Percentiles rank a stretch among this genome's conserved stretches.
Evolutionary conservation across 352 stramenopile species (phyloP).

Genomic region (Pythium rishiriense): DNA sequence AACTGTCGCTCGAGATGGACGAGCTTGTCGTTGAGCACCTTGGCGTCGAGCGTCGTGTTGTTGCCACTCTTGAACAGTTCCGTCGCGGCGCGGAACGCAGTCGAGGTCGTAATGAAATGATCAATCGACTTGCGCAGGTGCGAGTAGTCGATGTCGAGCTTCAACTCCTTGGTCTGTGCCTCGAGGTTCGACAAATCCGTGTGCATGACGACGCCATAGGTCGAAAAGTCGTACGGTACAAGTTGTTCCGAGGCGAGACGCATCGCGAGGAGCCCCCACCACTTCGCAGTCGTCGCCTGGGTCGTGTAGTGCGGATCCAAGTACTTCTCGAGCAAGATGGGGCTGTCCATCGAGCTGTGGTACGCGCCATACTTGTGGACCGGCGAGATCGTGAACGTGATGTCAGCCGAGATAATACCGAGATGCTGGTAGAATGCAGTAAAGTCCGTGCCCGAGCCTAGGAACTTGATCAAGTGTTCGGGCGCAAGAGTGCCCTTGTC

Average conservation of each 20-base stretch:
- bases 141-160: constrained; percentile 36
- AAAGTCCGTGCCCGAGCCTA: constrained; percentile 73
- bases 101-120: constrained; percentile 37
- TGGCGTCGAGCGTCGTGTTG: constrained; percentile 7
- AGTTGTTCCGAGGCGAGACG: constrained; percentile 31
- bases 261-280: constrained; percentile 45
- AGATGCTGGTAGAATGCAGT: constrained; percentile 87
- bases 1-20: constrained; percentile 48
- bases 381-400: constrained; percentile 42
- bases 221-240: constrained; percentile 29
- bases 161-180: constrained; percentile 24
- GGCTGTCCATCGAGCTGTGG: constrained; percentile 78
- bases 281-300: constrained; percentile 35
- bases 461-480: constrained; percentile 52
- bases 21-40: constrained; percentile 49
- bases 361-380: constrained; percentile 61
- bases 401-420: constrained; percentile 79
- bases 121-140: constrained; percentile 42
- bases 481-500: constrained; percentile 41
- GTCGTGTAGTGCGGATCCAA: constrained; percentile 47
- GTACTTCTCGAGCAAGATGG: constrained; percentile 47
- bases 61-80: constrained; percentile 24
- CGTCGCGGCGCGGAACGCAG: constrained; percentile 31
- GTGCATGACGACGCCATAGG: constrained; percentile 33
- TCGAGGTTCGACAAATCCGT: constrained; percentile 38